Evolutionary conservation across 2,329 filamentous ascomycete genomes (phyloP).

Genomic region (Lojkania enalia): DNA sequence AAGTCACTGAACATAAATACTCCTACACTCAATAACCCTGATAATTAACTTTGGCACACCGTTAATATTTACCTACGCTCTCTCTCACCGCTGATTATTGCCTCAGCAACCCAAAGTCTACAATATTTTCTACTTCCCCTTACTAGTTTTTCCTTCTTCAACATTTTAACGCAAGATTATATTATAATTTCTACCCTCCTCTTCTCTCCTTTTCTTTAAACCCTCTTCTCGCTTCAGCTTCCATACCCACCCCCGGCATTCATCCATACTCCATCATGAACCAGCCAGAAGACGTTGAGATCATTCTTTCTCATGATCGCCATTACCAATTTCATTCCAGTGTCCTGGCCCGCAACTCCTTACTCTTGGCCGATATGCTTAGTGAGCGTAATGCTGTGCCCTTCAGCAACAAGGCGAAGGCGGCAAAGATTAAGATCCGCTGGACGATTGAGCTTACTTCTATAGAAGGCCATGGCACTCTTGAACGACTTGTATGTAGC

Average conservation of each 20-base stretch:
- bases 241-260: not conserved
- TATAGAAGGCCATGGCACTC: constrained; percentile 22
- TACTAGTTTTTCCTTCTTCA: not conserved
- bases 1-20: too few species aligned
- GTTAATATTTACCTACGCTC: too few species aligned
- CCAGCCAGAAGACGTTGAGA: constrained; percentile 39
- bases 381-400: constrained; percentile 34
- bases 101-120: too few species aligned
- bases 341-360: constrained; percentile 37
- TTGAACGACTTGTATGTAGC: constrained; percentile 34
- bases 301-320: constrained; percentile 34
- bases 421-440: constrained; percentile 29
- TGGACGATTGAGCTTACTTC: constrained; percentile 40
- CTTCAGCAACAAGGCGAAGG: constrained; percentile 27
- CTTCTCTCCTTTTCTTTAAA: not conserved
- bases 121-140: too few species aligned
- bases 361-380: constrained; percentile 34
- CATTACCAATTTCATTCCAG: constrained; percentile 41
- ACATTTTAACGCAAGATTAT: not conserved
- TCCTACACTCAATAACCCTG: too few species aligned
- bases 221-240: not conserved
- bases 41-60: too few species aligned
- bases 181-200: not conserved
- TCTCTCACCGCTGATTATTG: too few species aligned
- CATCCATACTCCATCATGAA: constrained; percentile 19